Percentiles rank a stretch among this genome's conserved stretches.
These are phyloP conservation scores for Aspergillus unguis DNA, from an alignment of 2,329 filamentous ascomycete genomes.

Conservation along the genomic window DNA sequence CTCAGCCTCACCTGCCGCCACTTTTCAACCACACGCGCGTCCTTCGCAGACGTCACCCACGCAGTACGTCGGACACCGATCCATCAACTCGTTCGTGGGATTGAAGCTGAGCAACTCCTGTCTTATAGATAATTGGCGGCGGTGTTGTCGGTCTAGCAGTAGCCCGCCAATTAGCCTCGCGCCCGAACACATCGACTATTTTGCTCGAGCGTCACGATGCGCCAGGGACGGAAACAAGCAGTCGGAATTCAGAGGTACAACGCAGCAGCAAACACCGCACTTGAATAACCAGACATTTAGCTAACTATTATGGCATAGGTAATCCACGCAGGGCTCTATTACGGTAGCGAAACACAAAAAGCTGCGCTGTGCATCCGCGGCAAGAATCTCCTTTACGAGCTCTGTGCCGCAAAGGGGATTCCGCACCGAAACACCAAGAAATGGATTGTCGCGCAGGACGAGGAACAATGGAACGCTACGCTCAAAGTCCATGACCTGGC, in stretches of 20 bases:
- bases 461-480: constrained; percentile 61
- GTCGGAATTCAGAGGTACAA: constrained; percentile 76
- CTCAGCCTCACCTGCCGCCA: constrained; percentile 16
- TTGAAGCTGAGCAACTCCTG: neutral
- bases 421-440: constrained; percentile 75
- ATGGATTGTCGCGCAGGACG: constrained; percentile 89
- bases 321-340: constrained; percentile 94
- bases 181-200: constrained; percentile 63
- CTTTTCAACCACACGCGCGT: constrained; percentile 44
- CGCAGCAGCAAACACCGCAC: neutral
- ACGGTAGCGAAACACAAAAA: constrained; percentile 73
- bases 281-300: neutral
- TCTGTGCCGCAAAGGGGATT: constrained; percentile 67
- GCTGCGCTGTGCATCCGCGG: constrained; percentile 77
- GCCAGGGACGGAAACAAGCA: constrained; percentile 81
- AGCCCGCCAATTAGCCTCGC: constrained; percentile 65
- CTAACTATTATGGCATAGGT: constrained; percentile 53
- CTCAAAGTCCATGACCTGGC: constrained; percentile 54
- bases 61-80: constrained; percentile 39
- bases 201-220: constrained; percentile 75
- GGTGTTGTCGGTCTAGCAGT: constrained; percentile 78
- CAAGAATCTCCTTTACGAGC: constrained; percentile 70
- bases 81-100: neutral
- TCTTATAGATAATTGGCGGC: constrained; percentile 58
- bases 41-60: constrained; percentile 60